Conservation (phyloP, 805 yeast genomes). For the Candida parachauliodes region DNA sequence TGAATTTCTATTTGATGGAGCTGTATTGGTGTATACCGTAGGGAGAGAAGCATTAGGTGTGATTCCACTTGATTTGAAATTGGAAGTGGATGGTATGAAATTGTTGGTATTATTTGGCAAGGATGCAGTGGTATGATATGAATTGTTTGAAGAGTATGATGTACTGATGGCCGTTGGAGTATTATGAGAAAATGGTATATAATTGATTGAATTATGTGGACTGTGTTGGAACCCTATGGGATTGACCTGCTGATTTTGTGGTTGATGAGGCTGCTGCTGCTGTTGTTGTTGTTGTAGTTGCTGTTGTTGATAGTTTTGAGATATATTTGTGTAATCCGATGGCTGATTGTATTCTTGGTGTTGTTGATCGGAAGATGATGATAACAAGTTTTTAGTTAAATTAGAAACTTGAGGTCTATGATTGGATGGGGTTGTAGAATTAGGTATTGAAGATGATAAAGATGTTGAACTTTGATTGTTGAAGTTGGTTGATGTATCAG, state of each 20-base stretch:
- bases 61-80: slow-evolving; percentile 12
- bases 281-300: slow-evolving; percentile 7
- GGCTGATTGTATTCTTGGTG: not conserved
- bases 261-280: slow-evolving; percentile 10
- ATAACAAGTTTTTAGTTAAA: slow-evolving; percentile 20
- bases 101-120: slow-evolving; percentile 19
- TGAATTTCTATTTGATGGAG: slow-evolving; percentile 16
- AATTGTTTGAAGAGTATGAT: slow-evolving; percentile 40
- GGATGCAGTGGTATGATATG: slow-evolving; percentile 23
- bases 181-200: slow-evolving; percentile 41
- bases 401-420: slow-evolving; percentile 21
- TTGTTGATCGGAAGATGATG: not conserved
- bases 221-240: slow-evolving; percentile 2
- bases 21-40: slow-evolving; percentile 47
- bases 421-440: not conserved
- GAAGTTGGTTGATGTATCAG: not conserved
- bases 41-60: slow-evolving; percentile 49
- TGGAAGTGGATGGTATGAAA: slow-evolving; percentile 7
- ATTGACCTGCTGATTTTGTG: not conserved
- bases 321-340: not conserved
- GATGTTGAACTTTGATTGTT: not conserved
- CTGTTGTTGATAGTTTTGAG: slow-evolving; percentile 20
- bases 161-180: slow-evolving; percentile 41
- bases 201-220: slow-evolving; percentile 13
- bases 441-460: slow-evolving; percentile 3